Percentiles rank a stretch among this genome's conserved stretches.
phyloP scores from a whole-genome alignment of 2,329 filamentous ascomycete species.

The Botrytis fragariae region DNA sequence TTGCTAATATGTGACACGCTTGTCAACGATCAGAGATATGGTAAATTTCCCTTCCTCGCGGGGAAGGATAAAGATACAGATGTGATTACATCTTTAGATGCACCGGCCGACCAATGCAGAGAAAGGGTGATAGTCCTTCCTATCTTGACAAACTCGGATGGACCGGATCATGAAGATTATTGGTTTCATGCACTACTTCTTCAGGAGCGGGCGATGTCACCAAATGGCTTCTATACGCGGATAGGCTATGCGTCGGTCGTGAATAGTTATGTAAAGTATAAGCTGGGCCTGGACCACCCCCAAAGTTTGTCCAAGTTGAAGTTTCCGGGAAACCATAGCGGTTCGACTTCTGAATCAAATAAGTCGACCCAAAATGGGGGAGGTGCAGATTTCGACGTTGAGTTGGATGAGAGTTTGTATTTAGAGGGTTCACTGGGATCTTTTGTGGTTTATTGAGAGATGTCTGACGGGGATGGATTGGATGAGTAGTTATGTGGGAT shows the following conservation, averaged over 20 bases:
- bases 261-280: neutral
- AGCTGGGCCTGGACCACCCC: neutral
- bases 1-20: neutral
- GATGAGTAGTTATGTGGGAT: neutral
- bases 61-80: fast-evolving
- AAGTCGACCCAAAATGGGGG: too few species aligned
- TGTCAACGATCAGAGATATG: neutral
- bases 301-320: neutral
- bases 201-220: neutral
- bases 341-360: neutral
- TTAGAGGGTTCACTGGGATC: neutral
- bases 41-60: fast-evolving
- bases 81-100: fast-evolving
- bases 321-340: neutral
- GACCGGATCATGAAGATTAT: fast-evolving
- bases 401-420: neutral
- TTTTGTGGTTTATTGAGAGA: slow-evolving; percentile 1
- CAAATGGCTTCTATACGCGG: neutral
- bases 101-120: neutral
- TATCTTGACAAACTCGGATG: neutral
- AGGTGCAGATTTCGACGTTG: neutral
- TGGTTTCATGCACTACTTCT: neutral
- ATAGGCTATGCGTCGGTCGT: fast-evolving
- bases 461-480: neutral
- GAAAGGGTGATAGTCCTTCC: neutral